Percentiles rank a stretch among this genome's conserved stretches.
Conservation (phyloP, 345 rosid genomes). For the Melaleuca alternifolia region DNA sequence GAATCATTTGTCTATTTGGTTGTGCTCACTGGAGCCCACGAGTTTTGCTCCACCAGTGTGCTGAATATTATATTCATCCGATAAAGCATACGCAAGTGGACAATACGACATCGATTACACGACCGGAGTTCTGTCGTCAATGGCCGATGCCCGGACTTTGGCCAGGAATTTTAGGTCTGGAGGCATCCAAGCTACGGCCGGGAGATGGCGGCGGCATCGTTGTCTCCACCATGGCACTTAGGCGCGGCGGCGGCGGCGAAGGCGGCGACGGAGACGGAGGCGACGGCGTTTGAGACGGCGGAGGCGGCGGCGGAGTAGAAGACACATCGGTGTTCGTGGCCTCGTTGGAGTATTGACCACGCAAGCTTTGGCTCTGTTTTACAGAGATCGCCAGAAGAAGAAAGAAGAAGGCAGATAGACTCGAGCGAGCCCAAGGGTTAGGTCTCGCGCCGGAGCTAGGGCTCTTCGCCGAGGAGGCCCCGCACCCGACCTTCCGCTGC, state of each 20-base stretch:
- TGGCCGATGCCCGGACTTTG: neutral
- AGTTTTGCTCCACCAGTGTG: too few relatives aligned
- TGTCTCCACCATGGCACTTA: neutral
- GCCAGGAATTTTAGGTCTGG: neutral
- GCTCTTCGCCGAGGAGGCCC: slow-evolving; percentile 5
- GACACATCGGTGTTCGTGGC: neutral
- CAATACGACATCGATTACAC: neutral
- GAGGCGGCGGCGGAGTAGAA: neutral
- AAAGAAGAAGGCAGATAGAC: neutral
- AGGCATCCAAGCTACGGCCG: neutral
- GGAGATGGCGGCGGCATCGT: neutral
- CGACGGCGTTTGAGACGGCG: too few relatives aligned
- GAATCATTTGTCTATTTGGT: too few relatives aligned
- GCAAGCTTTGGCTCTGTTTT: neutral
- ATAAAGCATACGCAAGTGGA: neutral
- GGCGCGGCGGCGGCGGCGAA: too few relatives aligned
- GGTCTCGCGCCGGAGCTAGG: slow-evolving; percentile 22
- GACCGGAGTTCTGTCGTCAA: neutral
- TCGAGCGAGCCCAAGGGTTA: slow-evolving; percentile 2
- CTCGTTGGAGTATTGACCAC: neutral
- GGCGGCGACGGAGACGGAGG: too few relatives aligned
- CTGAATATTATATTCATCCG: too few relatives aligned
- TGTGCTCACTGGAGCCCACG: too few relatives aligned
- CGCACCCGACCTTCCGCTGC: slow-evolving; percentile 11
- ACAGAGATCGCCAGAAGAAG: neutral